A percentile compares a stretch with the other conserved stretches of the same genome.
phyloP scores from a whole-genome alignment of 352 stramenopile genomes.

The Peronospora tabacina region DNA sequence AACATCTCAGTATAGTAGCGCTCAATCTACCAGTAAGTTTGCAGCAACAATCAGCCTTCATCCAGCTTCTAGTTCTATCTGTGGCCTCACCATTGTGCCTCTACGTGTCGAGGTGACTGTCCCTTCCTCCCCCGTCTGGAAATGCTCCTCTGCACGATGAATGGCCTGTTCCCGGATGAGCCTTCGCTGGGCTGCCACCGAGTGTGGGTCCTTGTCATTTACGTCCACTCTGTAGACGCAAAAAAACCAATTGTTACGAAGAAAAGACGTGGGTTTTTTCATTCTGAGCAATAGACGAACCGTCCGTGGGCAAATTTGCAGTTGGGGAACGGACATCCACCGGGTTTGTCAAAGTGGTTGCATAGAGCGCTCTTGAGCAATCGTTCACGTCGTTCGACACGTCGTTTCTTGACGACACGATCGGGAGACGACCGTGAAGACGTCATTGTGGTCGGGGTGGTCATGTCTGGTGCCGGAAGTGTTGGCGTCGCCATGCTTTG shows the following conservation, averaged over 20 bases:
- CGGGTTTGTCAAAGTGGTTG: constrained; percentile 82
- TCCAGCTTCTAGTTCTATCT: neutral
- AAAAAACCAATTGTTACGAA: neutral
- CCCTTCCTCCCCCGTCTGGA: constrained; percentile 38
- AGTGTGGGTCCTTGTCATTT: constrained; percentile 43
- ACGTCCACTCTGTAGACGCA: constrained; percentile 34
- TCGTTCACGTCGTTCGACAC: constrained; percentile 51
- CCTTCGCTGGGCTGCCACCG: constrained; percentile 65
- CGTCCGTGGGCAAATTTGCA: constrained; percentile 77
- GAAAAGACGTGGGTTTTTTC: neutral
- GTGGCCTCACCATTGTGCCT: constrained; percentile 54
- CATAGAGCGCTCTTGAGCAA: constrained; percentile 74
- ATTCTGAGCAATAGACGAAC: constrained; percentile 13
- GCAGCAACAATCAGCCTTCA: neutral
- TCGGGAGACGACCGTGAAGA: constrained; percentile 9
- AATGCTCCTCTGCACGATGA: constrained; percentile 54
- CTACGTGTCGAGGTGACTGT: constrained; percentile 34
- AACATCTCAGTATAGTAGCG: constrained; percentile 85
- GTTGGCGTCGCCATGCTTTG: too few relatives aligned
- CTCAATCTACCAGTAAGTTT: constrained; percentile 42
- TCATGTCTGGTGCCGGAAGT: constrained; percentile 1
- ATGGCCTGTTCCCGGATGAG: constrained; percentile 75
- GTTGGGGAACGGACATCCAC: constrained; percentile 73
- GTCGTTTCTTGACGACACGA: constrained; percentile 48
- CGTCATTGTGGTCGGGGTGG: neutral